Base-by-base conservation (phyloP, 2,329 filamentous ascomycete genomes). In the Colletotrichum simmondsii region DNA sequence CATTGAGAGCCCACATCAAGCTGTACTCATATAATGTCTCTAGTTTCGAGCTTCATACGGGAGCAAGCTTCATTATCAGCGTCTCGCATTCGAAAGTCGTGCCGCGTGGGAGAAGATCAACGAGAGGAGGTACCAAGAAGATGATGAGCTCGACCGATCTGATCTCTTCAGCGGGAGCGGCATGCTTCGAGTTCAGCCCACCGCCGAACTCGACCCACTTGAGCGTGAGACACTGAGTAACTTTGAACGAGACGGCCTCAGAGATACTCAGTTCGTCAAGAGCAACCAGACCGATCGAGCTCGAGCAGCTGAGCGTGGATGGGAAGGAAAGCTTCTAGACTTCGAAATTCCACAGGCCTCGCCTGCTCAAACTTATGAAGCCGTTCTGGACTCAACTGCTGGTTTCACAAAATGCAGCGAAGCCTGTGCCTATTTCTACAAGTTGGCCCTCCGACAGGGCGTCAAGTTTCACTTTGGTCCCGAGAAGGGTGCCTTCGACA, bases 111-210 rank as follows among this genome's bases (percentile, higher is more conserved):
- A 75, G 16, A 58, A 30, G 5, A 71, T 79, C 42, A 75, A 77
- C 60, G 49, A 61, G 46, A 26, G 37, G 4, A 64, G 68, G 11
- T 49, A 4, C 32, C 11, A 28, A 3, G 68, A 71, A 8, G 32
- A 58, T 10, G 28, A 57, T 6, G 57, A 60, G 46, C 14, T 75
- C 16, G 67, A 68, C 1, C 65, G n/a, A 12, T 59, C 54, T 2
- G 68, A 69, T 3, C 69, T 77, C 8, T 78, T 79, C 26, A 71
- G 74, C 16, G 66, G 54, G 14, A 74, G 73, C 42, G 77, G 77
- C n/a, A 79, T 79, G 77, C 75, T 79, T 6, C 77, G 77, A 8
- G 77, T 78, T 4, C 77, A 79, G 67, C 77, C 77, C 0, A 56
- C 74, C 0, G 74, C 64, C 5, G 57, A 72, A 5, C 71, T 79